A percentile compares a stretch with the other conserved stretches of the same genome.
These are phyloP conservation scores for Juglanconis oblonga DNA, from an alignment of 2,329 filamentous ascomycete genomes.

Conservation along the genomic window DNA sequence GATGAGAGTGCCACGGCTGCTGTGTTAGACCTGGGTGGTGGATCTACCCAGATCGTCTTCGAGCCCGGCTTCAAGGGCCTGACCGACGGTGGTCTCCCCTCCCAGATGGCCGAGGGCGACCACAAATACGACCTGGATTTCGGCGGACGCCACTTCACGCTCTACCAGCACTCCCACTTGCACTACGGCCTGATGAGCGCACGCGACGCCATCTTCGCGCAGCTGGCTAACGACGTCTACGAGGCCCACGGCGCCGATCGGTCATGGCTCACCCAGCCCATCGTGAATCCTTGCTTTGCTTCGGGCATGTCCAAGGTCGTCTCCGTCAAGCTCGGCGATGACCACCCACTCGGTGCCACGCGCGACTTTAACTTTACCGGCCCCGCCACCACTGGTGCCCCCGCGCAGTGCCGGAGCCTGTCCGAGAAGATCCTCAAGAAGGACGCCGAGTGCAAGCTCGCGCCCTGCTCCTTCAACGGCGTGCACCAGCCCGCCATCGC, in stretches of 20 bases:
- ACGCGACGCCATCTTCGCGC: constrained; percentile 77
- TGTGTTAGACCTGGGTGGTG: constrained; percentile 92
- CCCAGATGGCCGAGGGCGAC: constrained; percentile 81
- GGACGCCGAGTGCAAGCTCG: constrained; percentile 73
- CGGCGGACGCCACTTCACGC: constrained; percentile 82
- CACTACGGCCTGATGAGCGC: constrained; percentile 97
- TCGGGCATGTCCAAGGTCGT: constrained; percentile 75
- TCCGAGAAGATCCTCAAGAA: constrained; percentile 91
- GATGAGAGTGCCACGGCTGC: constrained; percentile 90
- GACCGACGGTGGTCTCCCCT: constrained; percentile 74
- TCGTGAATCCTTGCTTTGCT: constrained; percentile 82
- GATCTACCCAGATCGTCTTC: constrained; percentile 98
- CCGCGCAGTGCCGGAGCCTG: constrained; percentile 84
- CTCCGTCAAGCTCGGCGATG: constrained; percentile 65
- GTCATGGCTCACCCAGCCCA: constrained; percentile 66
- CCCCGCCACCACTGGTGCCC: constrained; percentile 63
- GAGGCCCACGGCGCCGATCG: constrained; percentile 57
- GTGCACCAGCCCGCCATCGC: constrained; percentile 88
- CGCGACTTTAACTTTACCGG: constrained; percentile 84
- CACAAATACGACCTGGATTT: constrained; percentile 94
- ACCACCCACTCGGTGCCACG: constrained; percentile 61
- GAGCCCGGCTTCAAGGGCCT: constrained; percentile 85
- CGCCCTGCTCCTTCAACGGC: constrained; percentile 98
- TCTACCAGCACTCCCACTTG: constrained; percentile 98
- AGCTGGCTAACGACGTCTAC: constrained; percentile 70